A percentile compares a stretch with the other conserved stretches of the same genome.
Evolutionary conservation across 164 flowering plant genomes (phyloP).

Genomic region (Magnolia sinica): DNA sequence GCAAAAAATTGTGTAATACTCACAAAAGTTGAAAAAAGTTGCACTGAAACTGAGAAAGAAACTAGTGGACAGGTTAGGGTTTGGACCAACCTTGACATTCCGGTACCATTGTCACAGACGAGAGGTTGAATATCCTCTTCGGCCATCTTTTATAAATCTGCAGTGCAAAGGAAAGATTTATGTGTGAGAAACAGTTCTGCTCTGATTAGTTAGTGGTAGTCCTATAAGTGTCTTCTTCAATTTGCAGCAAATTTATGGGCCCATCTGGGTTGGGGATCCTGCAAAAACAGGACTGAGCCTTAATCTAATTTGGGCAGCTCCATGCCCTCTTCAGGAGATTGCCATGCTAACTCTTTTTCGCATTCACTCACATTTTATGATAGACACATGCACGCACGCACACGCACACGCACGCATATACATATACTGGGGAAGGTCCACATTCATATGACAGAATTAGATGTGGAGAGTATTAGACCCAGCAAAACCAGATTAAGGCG

Average conservation of each 20-base stretch:
- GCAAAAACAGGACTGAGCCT: too few relatives aligned
- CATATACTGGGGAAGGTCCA: too few relatives aligned
- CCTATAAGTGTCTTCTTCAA: neutral
- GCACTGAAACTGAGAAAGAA: neutral
- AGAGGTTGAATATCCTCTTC: conserved; percentile 67
- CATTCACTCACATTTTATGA: too few relatives aligned
- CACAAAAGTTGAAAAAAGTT: neutral
- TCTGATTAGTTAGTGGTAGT: neutral
- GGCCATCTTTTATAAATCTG: conserved; percentile 35
- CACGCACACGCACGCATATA: too few relatives aligned
- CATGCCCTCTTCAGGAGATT: too few relatives aligned
- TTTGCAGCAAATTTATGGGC: neutral
- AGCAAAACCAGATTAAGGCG: too few relatives aligned
- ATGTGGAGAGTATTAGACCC: too few relatives aligned
- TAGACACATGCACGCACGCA: too few relatives aligned
- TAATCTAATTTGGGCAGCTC: neutral
- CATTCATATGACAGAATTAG: too few relatives aligned
- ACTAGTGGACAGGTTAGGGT: neutral
- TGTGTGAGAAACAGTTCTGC: neutral
- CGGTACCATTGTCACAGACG: conserved; percentile 71
- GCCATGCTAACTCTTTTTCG: too few relatives aligned
- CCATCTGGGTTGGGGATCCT: too few relatives aligned
- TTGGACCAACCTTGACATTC: conserved; percentile 54
- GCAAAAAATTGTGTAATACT: neutral
- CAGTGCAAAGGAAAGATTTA: neutral